Base-by-base conservation (phyloP, 805 yeast species). In the Candida hispaniensis region DNA sequence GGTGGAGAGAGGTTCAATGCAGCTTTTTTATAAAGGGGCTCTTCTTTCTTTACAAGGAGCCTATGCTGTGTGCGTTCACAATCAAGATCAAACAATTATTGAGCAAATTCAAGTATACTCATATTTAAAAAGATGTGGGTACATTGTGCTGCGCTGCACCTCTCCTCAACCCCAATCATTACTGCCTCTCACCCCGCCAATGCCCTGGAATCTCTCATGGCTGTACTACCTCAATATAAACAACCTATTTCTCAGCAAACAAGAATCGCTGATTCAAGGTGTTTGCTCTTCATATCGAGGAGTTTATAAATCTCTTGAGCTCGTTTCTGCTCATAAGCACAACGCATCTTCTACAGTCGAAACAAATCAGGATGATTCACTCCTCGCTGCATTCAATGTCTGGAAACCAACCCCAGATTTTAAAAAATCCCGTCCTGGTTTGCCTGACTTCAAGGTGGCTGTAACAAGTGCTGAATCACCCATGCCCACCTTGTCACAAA, bases 351-450 rank as follows among this genome's bases (percentile, higher is more conserved):
- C 17, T 7, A 18, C 21, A 16, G 15, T 19, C 10, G 6, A 13
- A 3, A 17, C 36, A 6, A 16, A 26, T 3, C 10, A n/a, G n/a
- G 18, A 15, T n/a, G 13, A 26, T n/a, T 38, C 41, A 12, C 18
- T 36, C 15, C 23, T 17, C 9, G 36, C 30, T 6, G 15, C 39
- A 0, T 85, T 63, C 47, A 65, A 78, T 47, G 79, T 81, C 3
- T 86, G 95, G 94, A 83, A 80, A 51, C 96, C 97, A 1, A 40
- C 49, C 4, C 46, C 79, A 0, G 56, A 61, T 3, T 86, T 79
- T 59, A 75, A 74, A 40, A 83, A 83, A 46, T 73, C 71, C 19
- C 47, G 50, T 14, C 93, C 93, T 1, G 54, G 55, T 0, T 44
- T 35, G n/a, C 93, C 95, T 1, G 86, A 86, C 52, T 86, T 70